Evolutionary conservation across 2,329 filamentous ascomycete genomes (phyloP).

Genomic region (Chlorencoelia australis): DNA sequence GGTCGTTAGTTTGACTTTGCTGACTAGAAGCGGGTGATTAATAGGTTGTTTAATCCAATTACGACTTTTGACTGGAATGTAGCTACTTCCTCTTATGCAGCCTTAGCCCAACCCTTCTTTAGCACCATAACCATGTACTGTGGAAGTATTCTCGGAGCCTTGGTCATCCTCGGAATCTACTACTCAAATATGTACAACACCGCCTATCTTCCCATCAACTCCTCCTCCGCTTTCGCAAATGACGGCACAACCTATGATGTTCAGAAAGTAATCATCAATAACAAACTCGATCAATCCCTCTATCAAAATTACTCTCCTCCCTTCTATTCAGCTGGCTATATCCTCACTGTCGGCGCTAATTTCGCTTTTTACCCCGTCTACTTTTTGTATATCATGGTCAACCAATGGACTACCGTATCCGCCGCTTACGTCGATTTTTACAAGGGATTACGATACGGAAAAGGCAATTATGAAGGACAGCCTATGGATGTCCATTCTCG

Average conservation of each 20-base stretch:
- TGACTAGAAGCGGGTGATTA: too few relatives aligned
- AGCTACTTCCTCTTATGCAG: too few relatives aligned
- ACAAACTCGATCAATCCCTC: constrained; percentile 29
- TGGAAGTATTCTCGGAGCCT: too few relatives aligned
- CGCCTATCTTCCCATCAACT: constrained; percentile 56
- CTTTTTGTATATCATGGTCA: constrained; percentile 65
- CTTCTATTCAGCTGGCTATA: too few relatives aligned
- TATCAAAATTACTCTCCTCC: constrained; percentile 36
- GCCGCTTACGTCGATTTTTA: constrained; percentile 45
- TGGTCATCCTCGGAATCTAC: too few relatives aligned
- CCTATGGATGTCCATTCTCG: constrained; percentile 37
- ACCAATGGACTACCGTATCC: constrained; percentile 58
- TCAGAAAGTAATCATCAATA: constrained; percentile 47
- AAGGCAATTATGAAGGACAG: constrained; percentile 15
- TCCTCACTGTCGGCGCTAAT: too few relatives aligned
- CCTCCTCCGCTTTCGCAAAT: constrained; percentile 64
- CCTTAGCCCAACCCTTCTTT: too few relatives aligned
- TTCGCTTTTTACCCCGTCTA: constrained; percentile 56
- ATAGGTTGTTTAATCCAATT: too few relatives aligned
- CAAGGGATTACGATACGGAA: constrained; percentile 36
- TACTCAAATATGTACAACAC: constrained; percentile 56
- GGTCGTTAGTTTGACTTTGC: too few relatives aligned
- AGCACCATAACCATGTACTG: too few relatives aligned
- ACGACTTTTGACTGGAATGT: too few relatives aligned
- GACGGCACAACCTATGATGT: constrained; percentile 55